Conservation (phyloP, 2,329 filamentous ascomycete genomes). For the Diplocarpon rosae region DNA sequence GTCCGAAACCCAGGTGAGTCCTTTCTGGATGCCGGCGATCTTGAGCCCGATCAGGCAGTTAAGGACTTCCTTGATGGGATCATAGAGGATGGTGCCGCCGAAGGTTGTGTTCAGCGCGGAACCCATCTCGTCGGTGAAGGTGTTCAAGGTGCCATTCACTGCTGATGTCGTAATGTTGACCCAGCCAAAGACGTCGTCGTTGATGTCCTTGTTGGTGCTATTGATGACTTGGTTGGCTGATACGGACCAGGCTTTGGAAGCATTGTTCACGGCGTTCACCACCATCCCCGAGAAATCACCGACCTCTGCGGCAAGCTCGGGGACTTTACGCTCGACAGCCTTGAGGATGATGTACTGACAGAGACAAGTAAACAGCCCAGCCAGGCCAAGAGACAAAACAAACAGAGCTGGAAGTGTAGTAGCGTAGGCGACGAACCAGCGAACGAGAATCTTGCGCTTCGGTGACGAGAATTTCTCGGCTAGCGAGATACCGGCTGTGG, state of each 20-base stretch:
- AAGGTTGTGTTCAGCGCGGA: constrained; percentile 66
- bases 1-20: constrained; percentile 87
- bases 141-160: constrained; percentile 75
- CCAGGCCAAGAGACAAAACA: constrained; percentile 53
- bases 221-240: constrained; percentile 51
- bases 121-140: constrained; percentile 69
- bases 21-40: constrained; percentile 72
- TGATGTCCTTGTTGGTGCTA: constrained; percentile 59
- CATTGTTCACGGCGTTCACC: constrained; percentile 49
- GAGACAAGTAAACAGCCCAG: constrained; percentile 54
- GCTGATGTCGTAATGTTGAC: constrained; percentile 74
- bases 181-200: constrained; percentile 75
- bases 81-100: constrained; percentile 68
- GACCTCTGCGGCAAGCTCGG: constrained; percentile 52
- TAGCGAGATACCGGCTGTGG: constrained; percentile 58
- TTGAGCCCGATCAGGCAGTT: constrained; percentile 85
- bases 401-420: constrained; percentile 60
- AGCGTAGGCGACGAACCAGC: constrained; percentile 57
- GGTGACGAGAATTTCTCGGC: constrained; percentile 51
- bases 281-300: constrained; percentile 55
- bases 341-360: constrained; percentile 57
- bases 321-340: constrained; percentile 52
- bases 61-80: constrained; percentile 68
- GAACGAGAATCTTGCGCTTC: constrained; percentile 50
- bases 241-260: constrained; percentile 52